phyloP scores from a whole-genome alignment of 1,284 basidiomycete genomes.

The Apiotrichum brassicae region DNA sequence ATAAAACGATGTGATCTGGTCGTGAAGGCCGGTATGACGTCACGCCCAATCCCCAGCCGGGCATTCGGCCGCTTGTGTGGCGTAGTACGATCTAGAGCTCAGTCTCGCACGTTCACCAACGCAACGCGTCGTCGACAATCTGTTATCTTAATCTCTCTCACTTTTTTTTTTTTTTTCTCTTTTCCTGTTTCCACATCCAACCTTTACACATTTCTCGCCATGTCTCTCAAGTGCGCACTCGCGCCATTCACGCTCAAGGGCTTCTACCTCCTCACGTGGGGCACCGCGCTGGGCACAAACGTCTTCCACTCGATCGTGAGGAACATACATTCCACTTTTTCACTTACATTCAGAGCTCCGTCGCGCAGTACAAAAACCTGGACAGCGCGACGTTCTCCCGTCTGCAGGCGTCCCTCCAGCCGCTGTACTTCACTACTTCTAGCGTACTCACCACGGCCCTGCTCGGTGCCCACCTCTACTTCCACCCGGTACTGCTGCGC shows the following conservation, averaged over 20 bases:
- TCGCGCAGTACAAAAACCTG: slow-evolving; percentile 30
- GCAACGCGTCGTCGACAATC: too few relatives aligned
- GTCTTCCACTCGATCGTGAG: slow-evolving; percentile 42
- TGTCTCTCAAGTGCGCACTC: slow-evolving; percentile 29
- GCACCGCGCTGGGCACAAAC: slow-evolving; percentile 42
- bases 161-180: too few relatives aligned
- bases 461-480: slow-evolving; percentile 58
- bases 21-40: too few relatives aligned
- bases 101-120: too few relatives aligned
- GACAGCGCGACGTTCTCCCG: slow-evolving; percentile 59
- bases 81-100: too few relatives aligned
- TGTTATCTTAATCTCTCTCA: too few relatives aligned
- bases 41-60: too few relatives aligned
- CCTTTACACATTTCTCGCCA: not conserved
- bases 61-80: too few relatives aligned
- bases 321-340: slow-evolving; percentile 6
- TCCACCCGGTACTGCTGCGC: slow-evolving; percentile 59
- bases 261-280: slow-evolving; percentile 47
- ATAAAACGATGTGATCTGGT: too few relatives aligned
- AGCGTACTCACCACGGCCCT: slow-evolving; percentile 56
- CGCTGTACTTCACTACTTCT: slow-evolving; percentile 64
- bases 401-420: slow-evolving; percentile 67
- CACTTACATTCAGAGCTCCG: slow-evolving; percentile 22
- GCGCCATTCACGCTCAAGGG: slow-evolving; percentile 46
- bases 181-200: not conserved